Conservation (phyloP, 2,329 filamentous ascomycete species). For the Aureobasidium leucospermi region DNA sequence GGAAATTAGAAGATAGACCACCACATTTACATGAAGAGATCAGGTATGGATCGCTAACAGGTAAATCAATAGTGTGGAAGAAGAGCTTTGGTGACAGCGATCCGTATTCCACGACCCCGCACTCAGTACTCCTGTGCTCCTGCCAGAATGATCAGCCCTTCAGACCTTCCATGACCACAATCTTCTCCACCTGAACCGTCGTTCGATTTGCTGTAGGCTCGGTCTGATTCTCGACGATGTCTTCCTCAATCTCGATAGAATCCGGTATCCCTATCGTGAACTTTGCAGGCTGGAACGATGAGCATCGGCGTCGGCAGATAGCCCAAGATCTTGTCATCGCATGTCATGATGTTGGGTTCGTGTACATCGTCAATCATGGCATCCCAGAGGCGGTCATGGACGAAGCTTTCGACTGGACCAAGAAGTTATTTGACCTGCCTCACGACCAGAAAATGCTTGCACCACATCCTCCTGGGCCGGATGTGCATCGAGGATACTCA, state of each 20-base stretch:
- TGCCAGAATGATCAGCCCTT: no score
- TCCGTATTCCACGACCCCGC: no score
- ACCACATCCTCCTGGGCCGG: constrained; percentile 32
- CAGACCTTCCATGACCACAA: no score
- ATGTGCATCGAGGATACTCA: constrained; percentile 35
- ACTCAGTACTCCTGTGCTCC: no score
- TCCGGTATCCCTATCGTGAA: constrained; percentile 19
- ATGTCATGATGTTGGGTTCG: constrained; percentile 34
- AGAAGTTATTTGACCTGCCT: constrained; percentile 32
- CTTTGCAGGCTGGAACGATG: constrained; percentile 18
- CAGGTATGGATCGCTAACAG: no score
- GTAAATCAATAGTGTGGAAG: no score
- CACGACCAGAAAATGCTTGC: constrained; percentile 30
- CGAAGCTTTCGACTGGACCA: constrained; percentile 23
- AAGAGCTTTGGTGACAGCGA: no score
- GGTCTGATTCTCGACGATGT: no score
- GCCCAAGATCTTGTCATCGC: constrained; percentile 32
- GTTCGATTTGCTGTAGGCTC: no score
- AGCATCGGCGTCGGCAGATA: constrained; percentile 13
- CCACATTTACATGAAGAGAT: no score
- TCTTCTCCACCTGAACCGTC: no score
- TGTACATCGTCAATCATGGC: constrained; percentile 35
- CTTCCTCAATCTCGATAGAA: not conserved
- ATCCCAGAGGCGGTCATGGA: constrained; percentile 26
- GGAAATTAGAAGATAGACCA: no score